Evolutionary conservation across 176 grass and related monocot species (phyloP), one percentile per base, ranked within the genome.

Genomic region (Aegilops bicornis): DNA sequence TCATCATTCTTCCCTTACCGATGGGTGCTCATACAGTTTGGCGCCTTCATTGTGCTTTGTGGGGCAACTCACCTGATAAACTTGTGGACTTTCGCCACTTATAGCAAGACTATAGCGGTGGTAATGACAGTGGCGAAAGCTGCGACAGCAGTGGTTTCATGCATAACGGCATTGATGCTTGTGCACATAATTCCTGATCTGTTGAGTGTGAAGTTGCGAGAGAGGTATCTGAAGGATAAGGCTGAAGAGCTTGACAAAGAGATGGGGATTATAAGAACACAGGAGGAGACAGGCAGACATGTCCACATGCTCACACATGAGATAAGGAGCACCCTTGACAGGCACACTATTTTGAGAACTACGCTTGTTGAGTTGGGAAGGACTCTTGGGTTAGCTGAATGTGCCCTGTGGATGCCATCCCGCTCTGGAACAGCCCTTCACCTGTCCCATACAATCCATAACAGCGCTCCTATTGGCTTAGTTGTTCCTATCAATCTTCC

Each of bases 1-100:
- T 93, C 91, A 1, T 76, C 89, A 4, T 91, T 89, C 84, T 93
- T 96, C 69, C 90, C 93, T 47, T 95, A 92, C 86, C 81, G 88
- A 76, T 97, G 95, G 95, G 92, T 97, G 36, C 79, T 97, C 59
- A 91, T 95, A 84, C 95, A 97, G 83, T 97, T 97, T 80, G 92
- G 95, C 10, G 92, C 91, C 10, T 97, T 97, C 76, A 97, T 97
- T 48, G 82, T 97, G 50, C 95, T 97, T 33, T 97, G 95, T 64
- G 95, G 95, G 13, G 89, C 91, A 67, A 97, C 95, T 16, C 95
- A 97, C 89, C 79, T 97, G 42, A 93, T 95, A 77, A 95, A 83
- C 64, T 82, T 93, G 77, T 97, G 92, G 92, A 97, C 92, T 73
- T 97, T 93, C n/a, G 85, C 48, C 35, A 81, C 84, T 19, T 88